Evolutionary conservation across 176 grass and related monocot species (phyloP).

Genomic region (Bothriochloa decipiens): DNA sequence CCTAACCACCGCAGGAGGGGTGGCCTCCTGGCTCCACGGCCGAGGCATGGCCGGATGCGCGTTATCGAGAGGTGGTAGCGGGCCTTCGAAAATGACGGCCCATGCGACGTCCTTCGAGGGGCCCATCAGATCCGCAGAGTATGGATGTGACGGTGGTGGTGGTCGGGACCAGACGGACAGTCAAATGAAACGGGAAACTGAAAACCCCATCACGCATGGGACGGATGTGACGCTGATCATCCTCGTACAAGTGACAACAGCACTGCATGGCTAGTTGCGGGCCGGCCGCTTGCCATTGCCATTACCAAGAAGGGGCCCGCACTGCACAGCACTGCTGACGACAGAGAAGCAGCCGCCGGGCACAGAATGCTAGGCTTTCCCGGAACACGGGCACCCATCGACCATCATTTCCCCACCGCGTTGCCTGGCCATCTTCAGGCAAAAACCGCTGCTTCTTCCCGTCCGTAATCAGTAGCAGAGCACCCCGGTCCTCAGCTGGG

Average conservation of each 20-base stretch:
- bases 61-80: too few relatives aligned
- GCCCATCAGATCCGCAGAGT: too few relatives aligned
- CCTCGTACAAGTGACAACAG: slow-evolving; percentile 2
- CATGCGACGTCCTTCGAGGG: too few relatives aligned
- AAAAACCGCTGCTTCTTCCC: not conserved
- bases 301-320: not conserved
- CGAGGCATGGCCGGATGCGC: too few relatives aligned
- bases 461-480: not conserved
- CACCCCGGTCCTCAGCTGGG: not conserved
- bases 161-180: not conserved
- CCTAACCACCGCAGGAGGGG: too few relatives aligned
- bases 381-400: not conserved
- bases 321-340: not conserved
- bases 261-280: too few relatives aligned
- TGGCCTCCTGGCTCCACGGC: too few relatives aligned
- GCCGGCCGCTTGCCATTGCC: not conserved
- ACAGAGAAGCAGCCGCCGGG: slow-evolving; percentile 11
- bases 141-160: too few relatives aligned
- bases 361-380: slow-evolving; percentile 23
- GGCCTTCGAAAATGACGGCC: too few relatives aligned
- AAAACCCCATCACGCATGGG: too few relatives aligned
- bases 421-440: slow-evolving; percentile 15
- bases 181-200: not conserved
- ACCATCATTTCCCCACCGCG: too few relatives aligned
- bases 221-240: too few relatives aligned